phyloP scores from a whole-genome alignment of 208 protist species.

The Jaenimonas drosophilae region DNA sequence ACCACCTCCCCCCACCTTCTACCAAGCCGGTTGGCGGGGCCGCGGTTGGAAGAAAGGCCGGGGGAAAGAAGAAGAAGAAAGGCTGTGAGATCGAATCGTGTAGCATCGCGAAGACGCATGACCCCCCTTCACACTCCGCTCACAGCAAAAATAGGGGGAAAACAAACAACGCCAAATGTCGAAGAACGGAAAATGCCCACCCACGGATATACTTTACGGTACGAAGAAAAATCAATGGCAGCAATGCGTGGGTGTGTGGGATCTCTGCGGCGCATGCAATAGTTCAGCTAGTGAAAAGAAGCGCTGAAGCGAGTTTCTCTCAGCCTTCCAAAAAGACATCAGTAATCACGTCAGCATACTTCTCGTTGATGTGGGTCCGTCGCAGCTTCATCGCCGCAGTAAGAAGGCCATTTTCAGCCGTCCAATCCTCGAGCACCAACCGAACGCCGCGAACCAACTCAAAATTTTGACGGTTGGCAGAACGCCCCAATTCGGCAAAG shows the following conservation, averaged over 20 bases:
- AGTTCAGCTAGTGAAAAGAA: not conserved
- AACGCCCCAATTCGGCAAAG: slow-evolving; percentile 8
- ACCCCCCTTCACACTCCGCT: no score
- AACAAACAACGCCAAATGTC: not conserved
- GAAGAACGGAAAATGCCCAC: no score
- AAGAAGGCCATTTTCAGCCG: slow-evolving; percentile 56
- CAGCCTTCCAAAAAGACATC: slow-evolving; percentile 30
- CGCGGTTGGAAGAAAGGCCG: no score
- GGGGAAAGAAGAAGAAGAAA: no score
- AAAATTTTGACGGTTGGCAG: slow-evolving; percentile 24
- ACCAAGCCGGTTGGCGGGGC: no score
- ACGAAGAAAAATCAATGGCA: no score
- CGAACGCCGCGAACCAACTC: slow-evolving; percentile 27
- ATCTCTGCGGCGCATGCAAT: no score
- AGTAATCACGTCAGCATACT: slow-evolving; percentile 34
- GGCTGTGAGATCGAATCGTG: no score
- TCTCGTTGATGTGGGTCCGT: slow-evolving; percentile 31
- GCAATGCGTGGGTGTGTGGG: no score
- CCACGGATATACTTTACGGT: no score
- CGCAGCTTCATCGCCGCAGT: slow-evolving; percentile 77
- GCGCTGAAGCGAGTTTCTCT: not conserved
- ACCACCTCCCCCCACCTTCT: no score
- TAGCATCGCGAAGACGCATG: no score
- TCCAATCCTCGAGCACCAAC: slow-evolving; percentile 59
- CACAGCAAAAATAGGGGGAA: slow-evolving; percentile 1